A percentile compares a stretch with the other conserved stretches of the same genome.
phyloP scores from a whole-genome alignment of 2,329 filamentous ascomycete genomes.

The Cladosporium velox region DNA sequence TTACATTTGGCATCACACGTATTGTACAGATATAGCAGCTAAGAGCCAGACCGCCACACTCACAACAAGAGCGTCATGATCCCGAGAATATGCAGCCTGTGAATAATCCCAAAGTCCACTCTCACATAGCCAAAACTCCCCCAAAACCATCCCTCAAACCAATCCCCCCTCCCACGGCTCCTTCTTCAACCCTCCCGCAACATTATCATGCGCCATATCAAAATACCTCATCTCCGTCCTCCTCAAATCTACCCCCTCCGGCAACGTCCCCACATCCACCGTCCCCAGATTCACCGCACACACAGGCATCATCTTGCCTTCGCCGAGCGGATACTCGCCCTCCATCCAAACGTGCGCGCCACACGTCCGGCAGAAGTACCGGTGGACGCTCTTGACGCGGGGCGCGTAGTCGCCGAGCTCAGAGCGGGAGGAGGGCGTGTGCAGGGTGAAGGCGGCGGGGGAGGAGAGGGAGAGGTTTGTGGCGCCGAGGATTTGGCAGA shows the following conservation, averaged over 20 bases:
- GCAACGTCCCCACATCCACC: constrained; percentile 23
- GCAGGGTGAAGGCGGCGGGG: constrained; percentile 10
- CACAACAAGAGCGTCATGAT: too few relatives aligned
- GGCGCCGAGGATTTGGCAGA: constrained; percentile 17
- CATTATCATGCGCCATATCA: constrained; percentile 22
- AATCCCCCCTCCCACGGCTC: constrained; percentile 5
- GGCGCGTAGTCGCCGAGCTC: constrained; percentile 14
- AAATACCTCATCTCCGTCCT: constrained; percentile 24
- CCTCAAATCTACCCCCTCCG: constrained; percentile 25
- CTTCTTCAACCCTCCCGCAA: neutral
- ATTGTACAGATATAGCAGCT: too few relatives aligned
- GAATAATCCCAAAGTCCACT: too few relatives aligned
- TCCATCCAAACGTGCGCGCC: constrained; percentile 21
- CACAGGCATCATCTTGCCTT: constrained; percentile 17
- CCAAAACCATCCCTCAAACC: neutral
- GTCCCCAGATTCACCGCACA: constrained; percentile 25
- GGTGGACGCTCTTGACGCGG: constrained; percentile 7
- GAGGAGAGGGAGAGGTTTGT: constrained; percentile 9
- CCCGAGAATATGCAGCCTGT: too few relatives aligned
- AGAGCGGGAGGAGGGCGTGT: constrained; percentile 6
- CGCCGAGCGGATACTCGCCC: constrained; percentile 15
- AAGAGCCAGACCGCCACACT: too few relatives aligned
- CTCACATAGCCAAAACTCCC: too few relatives aligned
- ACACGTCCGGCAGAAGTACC: constrained; percentile 16
- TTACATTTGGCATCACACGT: too few relatives aligned